phyloP scores from a whole-genome alignment of 2,329 filamentous ascomycete genomes.

The Shiraia sp. region DNA sequence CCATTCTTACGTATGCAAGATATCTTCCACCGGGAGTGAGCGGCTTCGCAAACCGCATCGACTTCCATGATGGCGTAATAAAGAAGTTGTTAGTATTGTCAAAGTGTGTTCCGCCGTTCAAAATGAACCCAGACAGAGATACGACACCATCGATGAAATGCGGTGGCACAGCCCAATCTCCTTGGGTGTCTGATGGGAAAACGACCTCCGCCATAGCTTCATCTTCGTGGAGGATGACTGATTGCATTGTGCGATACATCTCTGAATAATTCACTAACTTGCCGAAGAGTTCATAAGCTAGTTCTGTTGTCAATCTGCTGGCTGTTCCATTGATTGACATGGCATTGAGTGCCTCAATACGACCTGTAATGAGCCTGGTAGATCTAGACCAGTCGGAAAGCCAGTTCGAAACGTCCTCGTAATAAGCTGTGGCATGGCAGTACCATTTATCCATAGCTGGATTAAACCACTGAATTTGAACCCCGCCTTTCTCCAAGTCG shows the following conservation, averaged over 20 bases:
- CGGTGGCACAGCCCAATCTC: conserved; percentile 15
- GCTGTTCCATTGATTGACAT: conserved; percentile 12
- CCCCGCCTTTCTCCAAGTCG: background rate
- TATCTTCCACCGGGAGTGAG: conserved; percentile 15
- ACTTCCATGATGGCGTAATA: conserved; percentile 26
- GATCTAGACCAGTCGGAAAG: background rate
- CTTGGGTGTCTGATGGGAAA: background rate
- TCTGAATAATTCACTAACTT: conserved; percentile 24
- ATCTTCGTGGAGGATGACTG: conserved; percentile 21
- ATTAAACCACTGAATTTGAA: background rate
- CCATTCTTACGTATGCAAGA: conserved; percentile 19
- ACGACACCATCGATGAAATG: conserved; percentile 30
- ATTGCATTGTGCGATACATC: conserved; percentile 25
- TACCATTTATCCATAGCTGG: conserved; percentile 1
- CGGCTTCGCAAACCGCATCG: conserved; percentile 24
- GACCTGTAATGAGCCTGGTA: background rate
- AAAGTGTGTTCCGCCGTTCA: conserved; percentile 22
- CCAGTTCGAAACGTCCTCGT: background rate
- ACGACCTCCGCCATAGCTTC: conserved; percentile 14
- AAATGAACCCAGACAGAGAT: conserved; percentile 28
- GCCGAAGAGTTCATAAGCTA: conserved; percentile 28
- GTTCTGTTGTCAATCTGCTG: conserved; percentile 15
- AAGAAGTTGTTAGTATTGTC: conserved; percentile 21
- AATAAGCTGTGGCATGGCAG: conserved; percentile 1
- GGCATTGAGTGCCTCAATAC: conserved; percentile 7